Evolutionary conservation across 768 basidiomycete genomes (phyloP).

Genomic region (Boletus tomentosulus): DNA sequence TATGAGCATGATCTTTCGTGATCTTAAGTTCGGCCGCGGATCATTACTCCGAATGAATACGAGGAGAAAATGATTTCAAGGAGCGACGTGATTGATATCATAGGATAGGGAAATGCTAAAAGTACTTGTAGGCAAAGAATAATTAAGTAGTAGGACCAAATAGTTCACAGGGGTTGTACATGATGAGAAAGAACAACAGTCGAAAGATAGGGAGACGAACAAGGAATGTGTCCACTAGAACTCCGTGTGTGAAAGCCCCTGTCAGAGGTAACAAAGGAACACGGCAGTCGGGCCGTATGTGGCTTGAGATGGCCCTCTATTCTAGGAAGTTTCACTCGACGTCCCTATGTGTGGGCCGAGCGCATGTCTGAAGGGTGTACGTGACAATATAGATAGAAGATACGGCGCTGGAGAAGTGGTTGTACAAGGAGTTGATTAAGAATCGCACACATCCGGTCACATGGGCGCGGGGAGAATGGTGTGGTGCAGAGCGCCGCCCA

Average conservation of each 20-base stretch:
- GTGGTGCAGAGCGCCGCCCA: neutral
- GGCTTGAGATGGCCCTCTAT: conserved; percentile 6
- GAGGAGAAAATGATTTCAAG: neutral
- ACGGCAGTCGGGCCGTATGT: neutral
- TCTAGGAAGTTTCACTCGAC: conserved; percentile 9
- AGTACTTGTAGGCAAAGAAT: conserved; percentile 17
- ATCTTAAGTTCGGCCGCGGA: neutral
- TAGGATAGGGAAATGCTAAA: conserved; percentile 6
- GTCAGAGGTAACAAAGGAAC: too few relatives aligned
- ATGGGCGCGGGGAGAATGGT: conserved; percentile 1
- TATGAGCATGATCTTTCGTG: too few relatives aligned
- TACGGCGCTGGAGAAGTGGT: neutral
- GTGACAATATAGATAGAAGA: conserved; percentile 6
- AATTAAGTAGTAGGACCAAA: conserved; percentile 15
- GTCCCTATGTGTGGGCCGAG: neutral
- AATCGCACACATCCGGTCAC: conserved; percentile 6
- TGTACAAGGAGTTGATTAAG: conserved; percentile 11
- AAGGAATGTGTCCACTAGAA: too few relatives aligned
- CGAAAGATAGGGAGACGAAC: neutral
- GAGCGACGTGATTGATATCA: conserved; percentile 2
- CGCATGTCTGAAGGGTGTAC: neutral
- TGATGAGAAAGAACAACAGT: conserved; percentile 7
- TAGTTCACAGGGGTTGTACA: conserved; percentile 16
- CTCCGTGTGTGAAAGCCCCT: neutral
- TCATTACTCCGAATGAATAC: neutral